Evolutionary conservation across 345 rosid genomes (phyloP), one percentile per base, ranked within the genome.

Genomic region (Brassica rapa): DNA sequence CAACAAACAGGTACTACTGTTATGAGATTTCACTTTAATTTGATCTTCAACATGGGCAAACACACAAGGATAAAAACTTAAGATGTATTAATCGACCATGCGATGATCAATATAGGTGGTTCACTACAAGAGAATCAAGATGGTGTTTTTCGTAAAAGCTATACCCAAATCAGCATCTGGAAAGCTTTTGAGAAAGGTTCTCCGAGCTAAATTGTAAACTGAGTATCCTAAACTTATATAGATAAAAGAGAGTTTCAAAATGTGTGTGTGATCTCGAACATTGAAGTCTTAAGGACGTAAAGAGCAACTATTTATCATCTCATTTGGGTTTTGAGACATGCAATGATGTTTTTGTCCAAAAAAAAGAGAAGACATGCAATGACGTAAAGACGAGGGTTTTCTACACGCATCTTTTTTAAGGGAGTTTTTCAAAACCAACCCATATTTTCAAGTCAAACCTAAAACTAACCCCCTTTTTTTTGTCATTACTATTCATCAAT

Each of bases 161-260:
- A 87, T 91, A 65, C 97, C 94, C 0, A 91, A 89, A 84, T 89
- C 97, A 12, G 88, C 90, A 0, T 89, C 97, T 0, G 97, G 97
- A 5, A 91, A 91, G 82, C 88, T 89, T 11, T 76, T 91, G 79
- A 87, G 97, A 74, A 91, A 89, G 65, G 91, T 87, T 0, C 76
- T 91, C 9, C 86, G 86, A 81, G 86, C 85, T 6, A 89, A 82
- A 73, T 8, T 91, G 75, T 85, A 82, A 4, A 64, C 80, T 30
- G 82, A 78, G 55, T 51, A 23, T 21, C 29, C 64, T 53, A 16
- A 53, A 16, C 73, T 60, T 60, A 83, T 64, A 53, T 70, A 72
- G 37, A 66, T 41, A 29, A 46, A 39, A 16, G 66, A 77, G 39
- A 27, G 66, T 67, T 72, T 61, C 30, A 6, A 12, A 60, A 32